phyloP scores from a whole-genome alignment of 2,329 filamentous ascomycete genomes.

The Diatrype stigma region DNA sequence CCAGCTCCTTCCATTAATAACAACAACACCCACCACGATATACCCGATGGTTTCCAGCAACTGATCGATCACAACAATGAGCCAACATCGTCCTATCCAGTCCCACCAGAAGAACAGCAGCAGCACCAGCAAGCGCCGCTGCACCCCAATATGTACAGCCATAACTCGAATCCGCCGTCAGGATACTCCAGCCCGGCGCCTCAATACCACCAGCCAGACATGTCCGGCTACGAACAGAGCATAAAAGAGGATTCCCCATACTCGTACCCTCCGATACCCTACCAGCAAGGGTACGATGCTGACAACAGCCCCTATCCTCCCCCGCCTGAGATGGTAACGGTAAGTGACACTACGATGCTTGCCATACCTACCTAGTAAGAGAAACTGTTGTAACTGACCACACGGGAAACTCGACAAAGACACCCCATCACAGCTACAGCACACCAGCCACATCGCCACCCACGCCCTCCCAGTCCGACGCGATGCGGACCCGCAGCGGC shows the following conservation, averaged over 20 bases:
- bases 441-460: conserved; percentile 51
- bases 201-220: conserved; percentile 19
- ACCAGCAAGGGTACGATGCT: conserved; percentile 19
- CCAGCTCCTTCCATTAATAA: conserved; percentile 39
- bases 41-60: conserved; percentile 38
- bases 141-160: conserved; percentile 19
- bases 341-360: conserved; percentile 12
- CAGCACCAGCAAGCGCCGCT: conserved; percentile 19
- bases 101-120: conserved; percentile 17
- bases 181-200: conserved; percentile 36
- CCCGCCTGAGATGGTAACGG: conserved; percentile 22
- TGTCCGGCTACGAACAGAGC: conserved; percentile 23
- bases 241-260: conserved; percentile 21
- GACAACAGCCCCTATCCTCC: conserved; percentile 24
- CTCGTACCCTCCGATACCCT: conserved; percentile 15
- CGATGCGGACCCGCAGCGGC: conserved; percentile 36
- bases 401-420: conserved; percentile 12
- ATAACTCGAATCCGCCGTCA: conserved; percentile 32
- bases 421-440: conserved; percentile 37
- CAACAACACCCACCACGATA: conserved; percentile 29
- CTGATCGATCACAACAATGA: conserved; percentile 39
- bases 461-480: conserved; percentile 33
- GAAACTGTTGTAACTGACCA: background rate
- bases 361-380: background rate
- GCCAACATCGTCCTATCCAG: conserved; percentile 19